A percentile compares a stretch with the other conserved stretches of the same genome.
phyloP scores from a whole-genome alignment of 1,284 basidiomycete species.

The Pseudozyma sp. region DNA sequence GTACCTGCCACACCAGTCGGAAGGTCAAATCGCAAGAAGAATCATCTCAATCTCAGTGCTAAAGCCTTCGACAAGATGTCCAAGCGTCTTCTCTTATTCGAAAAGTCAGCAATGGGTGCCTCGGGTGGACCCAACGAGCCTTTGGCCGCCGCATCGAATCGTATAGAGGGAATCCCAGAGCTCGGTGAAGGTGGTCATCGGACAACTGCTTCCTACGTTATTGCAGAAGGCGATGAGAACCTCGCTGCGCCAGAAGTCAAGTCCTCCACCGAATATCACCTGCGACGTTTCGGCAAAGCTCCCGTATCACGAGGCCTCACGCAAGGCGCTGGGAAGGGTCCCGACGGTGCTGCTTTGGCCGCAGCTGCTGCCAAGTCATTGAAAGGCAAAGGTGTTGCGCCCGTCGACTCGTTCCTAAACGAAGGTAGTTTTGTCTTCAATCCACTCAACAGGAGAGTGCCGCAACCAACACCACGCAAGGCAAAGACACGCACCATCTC shows the following conservation, averaged over 20 bases:
- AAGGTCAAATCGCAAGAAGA: slow-evolving; percentile 48
- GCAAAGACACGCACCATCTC: slow-evolving; percentile 37
- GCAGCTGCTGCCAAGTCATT: slow-evolving; percentile 54
- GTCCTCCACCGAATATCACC: slow-evolving; percentile 51
- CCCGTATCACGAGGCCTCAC: slow-evolving; percentile 48
- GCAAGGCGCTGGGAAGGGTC: slow-evolving; percentile 52
- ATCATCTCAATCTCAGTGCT: slow-evolving; percentile 55
- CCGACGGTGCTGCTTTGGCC: slow-evolving; percentile 55
- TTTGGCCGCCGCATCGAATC: slow-evolving; percentile 25
- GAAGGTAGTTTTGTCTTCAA: slow-evolving; percentile 67
- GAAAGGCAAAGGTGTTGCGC: slow-evolving; percentile 52
- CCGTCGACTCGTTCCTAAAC: slow-evolving; percentile 63
- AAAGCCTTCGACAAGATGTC: slow-evolving; percentile 63
- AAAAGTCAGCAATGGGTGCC: slow-evolving; percentile 44
- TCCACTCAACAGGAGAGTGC: slow-evolving; percentile 62
- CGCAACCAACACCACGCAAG: slow-evolving; percentile 60
- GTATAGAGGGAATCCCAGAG: slow-evolving; percentile 43
- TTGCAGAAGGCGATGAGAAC: slow-evolving; percentile 47
- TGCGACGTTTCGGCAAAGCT: slow-evolving; percentile 36
- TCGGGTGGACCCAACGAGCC: slow-evolving; percentile 33
- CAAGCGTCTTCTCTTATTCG: slow-evolving; percentile 43
- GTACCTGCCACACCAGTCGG: slow-evolving; percentile 47
- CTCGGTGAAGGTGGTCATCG: slow-evolving; percentile 48
- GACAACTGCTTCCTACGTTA: slow-evolving; percentile 44
- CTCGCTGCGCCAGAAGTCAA: slow-evolving; percentile 22